Evolutionary conservation across 2,329 filamentous ascomycete species (phyloP), one percentile per base, ranked within the genome.

Genomic region (Biscogniauxia sp.): DNA sequence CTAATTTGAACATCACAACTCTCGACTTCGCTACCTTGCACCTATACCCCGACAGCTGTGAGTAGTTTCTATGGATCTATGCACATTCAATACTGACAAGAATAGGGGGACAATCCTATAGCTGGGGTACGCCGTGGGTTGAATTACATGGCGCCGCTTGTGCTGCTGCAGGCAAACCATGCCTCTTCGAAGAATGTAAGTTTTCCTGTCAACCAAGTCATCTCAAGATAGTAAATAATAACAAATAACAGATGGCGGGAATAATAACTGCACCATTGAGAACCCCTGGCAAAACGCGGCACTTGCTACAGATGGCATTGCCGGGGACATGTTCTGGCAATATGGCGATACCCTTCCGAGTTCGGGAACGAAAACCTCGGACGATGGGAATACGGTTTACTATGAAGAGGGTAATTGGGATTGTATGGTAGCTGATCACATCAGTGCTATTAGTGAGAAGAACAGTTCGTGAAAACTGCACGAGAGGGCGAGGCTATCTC

Each of bases 311-410:
- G 41, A 65, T 9, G 72, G 72, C 5, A 55, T 74, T 8, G 65
- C 71, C 13, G 69, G 55, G 1, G 72, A 74, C 56, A 54, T 73
- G 45, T 74, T 74, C 65, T 74, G 72, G 72, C 70, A 74, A 60
- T 58, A 72, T 5, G 72, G 71, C 1, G 69, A 68, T 8, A 73
- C 70, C 32, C 68, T 74, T 15, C 37, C 37, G 37, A 78, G 78
- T 71, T 74, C 63, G 8, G 80, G 80, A 2, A n/a, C 37, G 11
- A 72, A 74, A 62, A 75, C 78, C 0, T 70, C 74, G 53, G 72
- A 80, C 57, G 79, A 82, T 54, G 76, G 75, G n/a, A 75, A 78
- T 56, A 81, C 79, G 13, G 76, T 82, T 61, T 81, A 78, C 66
- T 77, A 75, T 28, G 75, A 74, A 20, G 75, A 72, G 19, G 70